A percentile compares a stretch with the other conserved stretches of the same genome.
Evolutionary conservation across 1,284 basidiomycete genomes (phyloP).

Genomic region (Trametes hirsuta): DNA sequence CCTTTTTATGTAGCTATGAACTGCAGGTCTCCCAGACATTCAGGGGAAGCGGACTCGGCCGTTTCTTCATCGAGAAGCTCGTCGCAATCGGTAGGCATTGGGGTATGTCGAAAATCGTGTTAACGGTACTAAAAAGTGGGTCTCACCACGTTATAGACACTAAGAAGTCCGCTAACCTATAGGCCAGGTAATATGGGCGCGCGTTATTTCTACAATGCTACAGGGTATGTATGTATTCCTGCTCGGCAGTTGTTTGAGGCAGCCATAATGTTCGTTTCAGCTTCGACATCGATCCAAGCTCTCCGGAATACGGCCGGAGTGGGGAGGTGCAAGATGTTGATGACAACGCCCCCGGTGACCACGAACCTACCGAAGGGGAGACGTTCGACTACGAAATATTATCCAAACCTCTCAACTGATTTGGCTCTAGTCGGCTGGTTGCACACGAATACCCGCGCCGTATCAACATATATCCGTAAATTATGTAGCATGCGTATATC

Average conservation of each 20-base stretch:
- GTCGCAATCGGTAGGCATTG: constrained; percentile 51
- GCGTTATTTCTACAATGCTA: constrained; percentile 54
- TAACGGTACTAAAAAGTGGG: constrained; percentile 74
- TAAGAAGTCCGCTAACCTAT: neutral
- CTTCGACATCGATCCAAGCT: constrained; percentile 55
- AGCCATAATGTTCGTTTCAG: constrained; percentile 36
- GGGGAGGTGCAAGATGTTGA: constrained; percentile 31
- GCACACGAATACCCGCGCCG: no score
- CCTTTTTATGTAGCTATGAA: constrained; percentile 59
- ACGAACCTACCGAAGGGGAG: constrained; percentile 29
- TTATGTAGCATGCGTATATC: neutral
- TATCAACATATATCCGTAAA: neutral
- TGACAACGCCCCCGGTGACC: constrained; percentile 27
- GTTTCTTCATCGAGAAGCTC: constrained; percentile 52
- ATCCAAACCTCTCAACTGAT: constrained; percentile 39
- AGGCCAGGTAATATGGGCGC: constrained; percentile 57
- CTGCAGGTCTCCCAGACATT: constrained; percentile 54
- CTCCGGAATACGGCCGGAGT: constrained; percentile 46
- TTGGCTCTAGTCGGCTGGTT: no score
- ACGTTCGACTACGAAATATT: constrained; percentile 60
- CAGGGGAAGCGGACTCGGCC: constrained; percentile 62
- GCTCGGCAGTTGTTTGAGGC: neutral
- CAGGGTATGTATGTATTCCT: constrained; percentile 55
- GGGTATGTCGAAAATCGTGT: constrained; percentile 66
- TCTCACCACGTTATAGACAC: neutral